Conservation (phyloP, 176 grass and related monocot genomes). For the Echinochloa phyllopogon region DNA sequence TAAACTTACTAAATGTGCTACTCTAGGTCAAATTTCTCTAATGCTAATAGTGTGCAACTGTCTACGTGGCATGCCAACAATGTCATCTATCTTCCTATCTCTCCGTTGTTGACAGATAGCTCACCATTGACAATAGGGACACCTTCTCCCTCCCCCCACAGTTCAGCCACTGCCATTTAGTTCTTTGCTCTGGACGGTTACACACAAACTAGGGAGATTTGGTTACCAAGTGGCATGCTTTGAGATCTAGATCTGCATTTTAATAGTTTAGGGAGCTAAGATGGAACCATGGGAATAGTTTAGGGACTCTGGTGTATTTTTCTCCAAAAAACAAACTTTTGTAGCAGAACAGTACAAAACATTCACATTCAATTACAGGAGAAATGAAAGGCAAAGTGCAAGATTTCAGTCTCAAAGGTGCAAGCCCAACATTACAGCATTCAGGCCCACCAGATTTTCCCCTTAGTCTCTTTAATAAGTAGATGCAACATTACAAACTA, state of each 20-base stretch:
- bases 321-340: constrained; percentile 19
- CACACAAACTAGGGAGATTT: neutral
- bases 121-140: neutral
- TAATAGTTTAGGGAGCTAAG: neutral
- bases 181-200: neutral
- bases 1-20: neutral
- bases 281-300: neutral
- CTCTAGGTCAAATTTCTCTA: neutral
- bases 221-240: neutral
- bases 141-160: neutral
- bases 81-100: neutral
- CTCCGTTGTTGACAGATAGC: neutral
- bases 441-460: neutral
- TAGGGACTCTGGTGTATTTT: neutral
- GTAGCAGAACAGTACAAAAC: constrained; percentile 7
- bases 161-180: no score
- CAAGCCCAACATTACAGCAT: neutral
- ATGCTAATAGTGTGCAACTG: neutral
- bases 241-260: no score
- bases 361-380: constrained; percentile 1
- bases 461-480: constrained; percentile 24
- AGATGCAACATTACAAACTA: constrained; percentile 28
- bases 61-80: neutral
- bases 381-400: constrained; percentile 14
- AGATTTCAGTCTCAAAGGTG: constrained; percentile 29